These are phyloP conservation scores for Mariannaea elegans DNA, from an alignment of 2,329 filamentous ascomycete species.

Conservation along the genomic window DNA sequence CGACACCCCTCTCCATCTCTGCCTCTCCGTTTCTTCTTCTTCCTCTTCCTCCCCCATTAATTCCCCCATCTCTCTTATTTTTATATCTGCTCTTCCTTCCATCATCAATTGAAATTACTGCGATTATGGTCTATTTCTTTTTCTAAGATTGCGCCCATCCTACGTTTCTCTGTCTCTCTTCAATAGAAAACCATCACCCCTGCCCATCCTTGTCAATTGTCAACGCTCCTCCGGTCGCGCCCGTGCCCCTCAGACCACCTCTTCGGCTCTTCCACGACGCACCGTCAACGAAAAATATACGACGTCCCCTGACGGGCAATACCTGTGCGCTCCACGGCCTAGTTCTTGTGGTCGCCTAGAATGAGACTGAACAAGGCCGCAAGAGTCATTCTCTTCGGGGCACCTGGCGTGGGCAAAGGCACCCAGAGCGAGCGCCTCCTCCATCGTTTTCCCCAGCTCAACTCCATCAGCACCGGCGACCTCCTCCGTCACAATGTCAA, in stretches of 20 bases:
- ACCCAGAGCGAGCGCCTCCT: slow-evolving; percentile 93
- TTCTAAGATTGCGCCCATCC: slow-evolving; percentile 13
- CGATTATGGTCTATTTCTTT: slow-evolving; percentile 8
- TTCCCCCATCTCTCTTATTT: background rate
- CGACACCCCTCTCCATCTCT: slow-evolving; percentile 14
- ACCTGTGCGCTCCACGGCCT: slow-evolving; percentile 24
- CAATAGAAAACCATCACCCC: background rate
- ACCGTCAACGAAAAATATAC: background rate
- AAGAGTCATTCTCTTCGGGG: slow-evolving; percentile 92
- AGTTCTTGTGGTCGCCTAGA: slow-evolving; percentile 37
- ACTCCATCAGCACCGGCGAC: slow-evolving; percentile 93
- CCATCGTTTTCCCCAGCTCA: slow-evolving; percentile 85
- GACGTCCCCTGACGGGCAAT: background rate
- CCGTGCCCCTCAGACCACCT: slow-evolving; percentile 19
- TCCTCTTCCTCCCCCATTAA: background rate
- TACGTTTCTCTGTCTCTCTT: background rate
- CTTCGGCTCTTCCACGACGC: background rate
- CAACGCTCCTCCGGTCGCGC: slow-evolving; percentile 13
- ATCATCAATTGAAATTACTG: background rate
- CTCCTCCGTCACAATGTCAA: slow-evolving; percentile 93
- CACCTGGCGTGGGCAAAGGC: slow-evolving; percentile 96
- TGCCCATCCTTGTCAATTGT: slow-evolving; percentile 6
- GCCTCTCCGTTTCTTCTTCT: slow-evolving; percentile 1
- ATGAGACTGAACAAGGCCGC: slow-evolving; percentile 83
- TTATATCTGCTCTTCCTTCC: background rate